Percentiles rank a stretch among this genome's conserved stretches.
Conservation (phyloP, 176 grass and related monocot genomes). For the Chrysopogon serrulatus region DNA sequence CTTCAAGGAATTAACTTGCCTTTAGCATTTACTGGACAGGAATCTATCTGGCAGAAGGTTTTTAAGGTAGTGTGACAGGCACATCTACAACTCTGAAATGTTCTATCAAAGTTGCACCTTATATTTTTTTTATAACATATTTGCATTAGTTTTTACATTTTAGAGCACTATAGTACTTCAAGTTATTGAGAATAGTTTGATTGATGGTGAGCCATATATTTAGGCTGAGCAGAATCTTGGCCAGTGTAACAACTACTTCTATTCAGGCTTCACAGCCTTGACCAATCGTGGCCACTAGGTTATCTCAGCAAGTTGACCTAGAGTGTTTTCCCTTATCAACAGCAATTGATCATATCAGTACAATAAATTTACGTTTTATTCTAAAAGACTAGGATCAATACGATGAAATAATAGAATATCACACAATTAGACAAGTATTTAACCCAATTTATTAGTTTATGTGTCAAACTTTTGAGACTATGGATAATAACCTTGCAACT, state of each 20-base stretch:
- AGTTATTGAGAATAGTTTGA: not conserved
- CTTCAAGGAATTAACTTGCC: slow-evolving; percentile 97
- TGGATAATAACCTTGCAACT: not conserved
- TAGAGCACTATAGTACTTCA: not conserved
- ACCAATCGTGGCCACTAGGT: not conserved
- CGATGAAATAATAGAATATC: not conserved
- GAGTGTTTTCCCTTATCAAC: not conserved
- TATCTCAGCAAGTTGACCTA: not conserved
- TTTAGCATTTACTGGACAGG: slow-evolving; percentile 96
- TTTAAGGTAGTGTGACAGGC: slow-evolving; percentile 57
- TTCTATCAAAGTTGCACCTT: not conserved
- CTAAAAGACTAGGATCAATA: not conserved
- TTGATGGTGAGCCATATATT: not conserved
- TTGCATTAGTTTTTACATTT: not conserved
- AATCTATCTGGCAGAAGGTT: slow-evolving; percentile 91
- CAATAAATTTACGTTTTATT: not conserved
- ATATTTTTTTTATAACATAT: not conserved
- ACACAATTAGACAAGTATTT: not conserved
- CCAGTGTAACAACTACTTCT: not conserved
- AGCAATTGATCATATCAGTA: not conserved
- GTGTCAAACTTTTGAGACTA: not conserved
- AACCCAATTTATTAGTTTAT: not conserved
- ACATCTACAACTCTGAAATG: not conserved
- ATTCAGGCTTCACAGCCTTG: not conserved
- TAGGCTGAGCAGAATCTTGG: not conserved